Evolutionary conservation across 2,329 filamentous ascomycete genomes (phyloP), one percentile per base, ranked within the genome.

Genomic region (Aspergillus sp.): DNA sequence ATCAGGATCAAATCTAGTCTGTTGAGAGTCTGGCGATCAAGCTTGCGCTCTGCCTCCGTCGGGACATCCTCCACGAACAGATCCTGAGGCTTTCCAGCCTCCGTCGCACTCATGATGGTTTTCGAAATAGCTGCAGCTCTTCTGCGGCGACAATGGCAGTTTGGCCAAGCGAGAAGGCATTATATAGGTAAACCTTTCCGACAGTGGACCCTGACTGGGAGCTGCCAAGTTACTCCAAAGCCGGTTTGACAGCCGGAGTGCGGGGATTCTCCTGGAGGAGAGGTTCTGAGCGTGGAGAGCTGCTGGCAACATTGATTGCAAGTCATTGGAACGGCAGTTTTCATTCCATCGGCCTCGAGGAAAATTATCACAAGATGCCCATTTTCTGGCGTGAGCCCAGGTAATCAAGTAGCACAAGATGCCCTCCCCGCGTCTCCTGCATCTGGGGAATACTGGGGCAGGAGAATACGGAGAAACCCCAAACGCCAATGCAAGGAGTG

Each of bases 1-100:
- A 62, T 61, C 40, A 62, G 34, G 30, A 62, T 13, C 34, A 61
- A 8, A 22, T 62, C 58, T 11, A 62, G 53, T 20, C 58, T 42
- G 1, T 30, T 41, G 20, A 62, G 52, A 2, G 60, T 62, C 41
- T 60, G 19, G 11, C 52, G 42, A 24, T 62, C 58, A 20, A 62
- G 45, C 24, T 47, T 45, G 27, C 39, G 45, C 53, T 61, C 54
- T 33, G 49, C 56, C 19, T 44, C 59, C n/a, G 57, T 56, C 5
- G 46, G 53, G n/a, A 55, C 53, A 49, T 55, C 45, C 13, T 57
- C 58, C 12, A 42, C 40, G 12, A 56, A 57, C 33, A 60, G 24
- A 13, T 57, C 54, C 22, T 57, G 56, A 9, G 45, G 50, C 33
- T 57, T 54, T 8, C 42, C 39, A 15, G 54, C n/a, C 15, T 60